Base-by-base conservation (phyloP, 768 basidiomycete species). In the Lentinus brumalis region DNA sequence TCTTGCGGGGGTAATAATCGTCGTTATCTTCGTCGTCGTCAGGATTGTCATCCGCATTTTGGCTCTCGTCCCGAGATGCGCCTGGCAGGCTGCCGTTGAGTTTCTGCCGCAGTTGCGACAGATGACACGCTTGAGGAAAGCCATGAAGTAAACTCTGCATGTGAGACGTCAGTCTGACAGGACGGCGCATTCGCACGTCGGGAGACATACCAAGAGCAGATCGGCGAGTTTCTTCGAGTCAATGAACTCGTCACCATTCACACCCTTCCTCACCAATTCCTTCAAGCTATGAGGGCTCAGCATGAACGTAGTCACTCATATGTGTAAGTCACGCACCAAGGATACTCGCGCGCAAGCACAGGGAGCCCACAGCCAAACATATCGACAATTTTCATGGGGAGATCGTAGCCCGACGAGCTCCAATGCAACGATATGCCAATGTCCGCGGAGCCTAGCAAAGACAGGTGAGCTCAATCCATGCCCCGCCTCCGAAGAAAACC, bases 311-410 rank as follows among this genome's bases (percentile, higher is more conserved):
- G 56, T 45, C 55, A n/a, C 21, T 11, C 35, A 51, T 31, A 15
- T 59, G 18, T 38, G 14, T 16, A 9, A 5, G 26, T 31, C 12
- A 66, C 84, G n/a, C 62, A 96, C 95, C 93, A 96, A 44, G 80
- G 76, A 70, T 96, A 99, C 51, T 87, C 81, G 3, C 94, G 80
- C 0, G 97, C 96, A 62, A 96, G 91, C 8, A 98, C 97, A 0
- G 96, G 96, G 57, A 98, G 78, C 5, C 89, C 89, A 67, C 96
- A 98, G 4, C 97, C 97, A 76, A 98, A 98, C 96, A 98, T 98
- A 73, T 99, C 97, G 7, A 99, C 94, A 5, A 99, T 87, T 74
- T 99, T 99, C 97, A 99, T 99, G 3, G 97, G 97, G 56, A 99
- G 78, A 74, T 99, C 97, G 58, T 95, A 76, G 1, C 84, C 90